These are phyloP conservation scores for Pythium apleroticum DNA, from an alignment of 352 stramenopile genomes.

Conservation along the genomic window DNA sequence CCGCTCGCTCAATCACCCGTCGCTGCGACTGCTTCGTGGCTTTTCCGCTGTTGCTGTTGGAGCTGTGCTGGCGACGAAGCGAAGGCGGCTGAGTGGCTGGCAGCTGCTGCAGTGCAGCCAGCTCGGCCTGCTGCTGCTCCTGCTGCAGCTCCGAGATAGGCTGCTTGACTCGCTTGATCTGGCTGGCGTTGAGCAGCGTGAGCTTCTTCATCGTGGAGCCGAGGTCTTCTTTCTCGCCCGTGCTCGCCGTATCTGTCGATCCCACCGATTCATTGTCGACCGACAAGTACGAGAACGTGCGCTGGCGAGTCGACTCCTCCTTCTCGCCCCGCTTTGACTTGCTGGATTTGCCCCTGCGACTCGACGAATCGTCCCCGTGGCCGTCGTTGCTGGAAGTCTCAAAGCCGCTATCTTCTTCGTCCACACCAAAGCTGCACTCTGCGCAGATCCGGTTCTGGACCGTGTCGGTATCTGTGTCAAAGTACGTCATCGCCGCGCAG, in stretches of 20 bases:
- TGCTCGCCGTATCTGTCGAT: not conserved
- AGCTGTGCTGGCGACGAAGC: conserved; percentile 2
- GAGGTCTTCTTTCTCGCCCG: not conserved
- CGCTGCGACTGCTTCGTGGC: not conserved
- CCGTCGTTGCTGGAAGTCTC: conserved; percentile 2
- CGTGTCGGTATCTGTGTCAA: conserved; percentile 34
- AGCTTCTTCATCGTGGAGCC: conserved; percentile 20
- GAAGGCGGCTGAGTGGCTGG: not conserved
- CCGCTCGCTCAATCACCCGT: conserved; percentile 1
- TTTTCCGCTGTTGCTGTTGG: conserved; percentile 9
- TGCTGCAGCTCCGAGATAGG: not conserved
- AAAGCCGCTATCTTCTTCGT: not conserved
- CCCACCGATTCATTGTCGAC: conserved; percentile 10
- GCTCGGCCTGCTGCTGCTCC: not conserved
- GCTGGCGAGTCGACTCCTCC: conserved; percentile 4
- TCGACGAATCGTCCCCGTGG: not conserved
- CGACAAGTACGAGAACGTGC: conserved; percentile 25
- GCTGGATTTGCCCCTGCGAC: not conserved
- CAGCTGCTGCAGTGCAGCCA: not conserved
- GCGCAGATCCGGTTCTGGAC: conserved; percentile 59
- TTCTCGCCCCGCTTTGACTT: not conserved
- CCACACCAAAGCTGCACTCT: conserved; percentile 30
- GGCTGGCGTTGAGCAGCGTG: conserved; percentile 14
- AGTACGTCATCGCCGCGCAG: conserved; percentile 56
- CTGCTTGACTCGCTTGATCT: not conserved